Evolutionary conservation across 441 rosid species (phyloP).

Genomic region (Populus hybrid): DNA sequence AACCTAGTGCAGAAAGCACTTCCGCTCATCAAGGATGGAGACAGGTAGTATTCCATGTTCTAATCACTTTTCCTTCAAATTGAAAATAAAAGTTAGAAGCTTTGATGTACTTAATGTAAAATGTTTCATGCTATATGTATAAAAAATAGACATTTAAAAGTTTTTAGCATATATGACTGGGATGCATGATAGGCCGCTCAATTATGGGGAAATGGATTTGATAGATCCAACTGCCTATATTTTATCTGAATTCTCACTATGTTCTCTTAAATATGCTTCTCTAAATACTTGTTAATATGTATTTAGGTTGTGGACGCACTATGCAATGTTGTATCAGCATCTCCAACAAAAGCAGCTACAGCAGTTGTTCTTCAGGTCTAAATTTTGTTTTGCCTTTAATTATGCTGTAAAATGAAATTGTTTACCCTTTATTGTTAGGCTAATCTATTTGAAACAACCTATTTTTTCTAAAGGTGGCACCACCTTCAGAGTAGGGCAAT

Average conservation of each 20-base stretch:
- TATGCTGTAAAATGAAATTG: background rate
- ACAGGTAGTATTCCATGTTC: slow-evolving; percentile 59
- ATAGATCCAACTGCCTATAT: background rate
- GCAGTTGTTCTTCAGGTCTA: slow-evolving; percentile 97
- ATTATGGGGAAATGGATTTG: background rate
- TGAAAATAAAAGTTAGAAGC: background rate
- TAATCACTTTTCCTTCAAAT: background rate
- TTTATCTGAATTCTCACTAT: background rate
- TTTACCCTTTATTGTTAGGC: slow-evolving; percentile 1
- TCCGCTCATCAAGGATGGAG: slow-evolving; percentile 99
- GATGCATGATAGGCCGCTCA: background rate
- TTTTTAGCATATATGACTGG: background rate
- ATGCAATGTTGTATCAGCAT: slow-evolving; percentile 92
- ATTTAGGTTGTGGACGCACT: slow-evolving; percentile 91
- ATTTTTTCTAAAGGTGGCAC: slow-evolving; percentile 6
- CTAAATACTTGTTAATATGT: slow-evolving; percentile 18
- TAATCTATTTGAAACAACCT: slow-evolving; percentile 16
- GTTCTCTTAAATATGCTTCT: background rate
- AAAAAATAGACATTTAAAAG: background rate
- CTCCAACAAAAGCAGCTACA: slow-evolving; percentile 91
- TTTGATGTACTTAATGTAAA: background rate
- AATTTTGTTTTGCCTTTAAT: slow-evolving; percentile 35
- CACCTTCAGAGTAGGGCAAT: slow-evolving; percentile 8
- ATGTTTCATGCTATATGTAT: background rate
- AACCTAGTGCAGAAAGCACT: too few relatives aligned